Evolutionary conservation across 306 rosid species (phyloP).

Genomic region (Biancaea sappan): DNA sequence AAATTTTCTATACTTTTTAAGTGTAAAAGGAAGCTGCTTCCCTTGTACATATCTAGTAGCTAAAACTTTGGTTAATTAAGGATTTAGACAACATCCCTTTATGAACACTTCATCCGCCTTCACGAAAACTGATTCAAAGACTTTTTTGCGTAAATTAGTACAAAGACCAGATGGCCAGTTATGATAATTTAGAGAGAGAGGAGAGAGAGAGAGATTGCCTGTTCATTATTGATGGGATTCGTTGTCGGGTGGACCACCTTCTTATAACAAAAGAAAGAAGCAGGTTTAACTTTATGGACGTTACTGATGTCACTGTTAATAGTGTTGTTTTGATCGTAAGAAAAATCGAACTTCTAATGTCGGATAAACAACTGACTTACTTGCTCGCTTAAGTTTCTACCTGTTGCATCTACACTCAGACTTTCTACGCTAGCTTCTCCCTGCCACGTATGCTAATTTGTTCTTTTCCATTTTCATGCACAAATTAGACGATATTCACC

Average conservation of each 20-base stretch:
- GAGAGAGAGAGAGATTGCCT: slow-evolving; percentile 44
- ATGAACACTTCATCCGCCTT: background rate
- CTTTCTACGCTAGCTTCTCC: slow-evolving; percentile 49
- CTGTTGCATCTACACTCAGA: slow-evolving; percentile 70
- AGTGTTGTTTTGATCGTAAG: slow-evolving; percentile 30
- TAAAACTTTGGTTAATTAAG: background rate
- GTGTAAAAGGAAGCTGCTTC: too few species aligned
- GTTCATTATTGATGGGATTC: slow-evolving; percentile 44
- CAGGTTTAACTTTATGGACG: slow-evolving; percentile 37
- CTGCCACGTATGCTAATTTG: slow-evolving; percentile 43
- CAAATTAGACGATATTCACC: background rate
- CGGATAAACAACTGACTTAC: slow-evolving; percentile 77
- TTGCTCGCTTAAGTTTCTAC: slow-evolving; percentile 68
- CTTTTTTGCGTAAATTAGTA: background rate
- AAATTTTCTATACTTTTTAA: too few species aligned
- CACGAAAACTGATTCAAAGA: background rate
- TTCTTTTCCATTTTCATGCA: background rate
- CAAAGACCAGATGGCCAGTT: background rate
- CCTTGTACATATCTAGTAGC: too few species aligned
- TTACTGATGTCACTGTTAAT: slow-evolving; percentile 52
- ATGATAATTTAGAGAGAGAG: background rate
- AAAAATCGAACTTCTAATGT: slow-evolving; percentile 40
- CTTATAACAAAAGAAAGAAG: slow-evolving; percentile 30
- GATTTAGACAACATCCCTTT: background rate
- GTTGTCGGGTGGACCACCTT: slow-evolving; percentile 60